Base-by-base conservation (phyloP, 192 early-diverging fungal species). In the Backusella tarrabulga region DNA sequence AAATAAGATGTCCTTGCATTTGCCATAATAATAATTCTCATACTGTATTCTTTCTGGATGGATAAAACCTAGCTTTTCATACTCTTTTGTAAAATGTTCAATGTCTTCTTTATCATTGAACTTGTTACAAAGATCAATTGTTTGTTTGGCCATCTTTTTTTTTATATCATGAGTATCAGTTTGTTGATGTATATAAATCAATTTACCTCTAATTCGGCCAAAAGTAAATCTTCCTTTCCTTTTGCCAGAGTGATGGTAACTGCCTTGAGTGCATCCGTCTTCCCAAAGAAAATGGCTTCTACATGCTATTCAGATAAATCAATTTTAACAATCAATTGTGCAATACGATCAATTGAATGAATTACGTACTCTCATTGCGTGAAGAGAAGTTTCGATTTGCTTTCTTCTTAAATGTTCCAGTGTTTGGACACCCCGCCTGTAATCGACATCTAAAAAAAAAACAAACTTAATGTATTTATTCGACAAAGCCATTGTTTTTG, bases 1-100 rank as follows among this genome's bases (percentile, higher is more conserved):
- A 73, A 84, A 84, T 1, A 84, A 66, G 23, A 84, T 71, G 54
- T 84, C 83, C 15, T 69, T 67, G 32, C 63, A 69, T 69, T 42
- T 36, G 19, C 75, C 75, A 17, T 23, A n/a, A 35, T 76, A 21
- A 29, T 29, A 76, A 34, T 76, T 67, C 3, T 69, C 67, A 44
- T 76, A 67, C 21, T 68, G 34, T n/a, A 50, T 32, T 36, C 67
- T 21, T 46, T 34, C 50, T 12, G 76, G 76, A 23, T 54, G 44
- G 12, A 23, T 23, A 56, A 72, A 77, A 12, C 46, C 79, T 6
- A 76, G 23, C 41, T 71, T 70, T 60, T 76, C 70, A 41, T 75
- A 80, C 26, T 80, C 75, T 21, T 44, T 56, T 34, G 35, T 42
- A 23, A 76, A 76, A 29, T 67, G 75, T 36, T 80, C 79, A 14